These are phyloP conservation scores for Populus tremula DNA, from an alignment of 345 rosid genomes.

Conservation along the genomic window DNA sequence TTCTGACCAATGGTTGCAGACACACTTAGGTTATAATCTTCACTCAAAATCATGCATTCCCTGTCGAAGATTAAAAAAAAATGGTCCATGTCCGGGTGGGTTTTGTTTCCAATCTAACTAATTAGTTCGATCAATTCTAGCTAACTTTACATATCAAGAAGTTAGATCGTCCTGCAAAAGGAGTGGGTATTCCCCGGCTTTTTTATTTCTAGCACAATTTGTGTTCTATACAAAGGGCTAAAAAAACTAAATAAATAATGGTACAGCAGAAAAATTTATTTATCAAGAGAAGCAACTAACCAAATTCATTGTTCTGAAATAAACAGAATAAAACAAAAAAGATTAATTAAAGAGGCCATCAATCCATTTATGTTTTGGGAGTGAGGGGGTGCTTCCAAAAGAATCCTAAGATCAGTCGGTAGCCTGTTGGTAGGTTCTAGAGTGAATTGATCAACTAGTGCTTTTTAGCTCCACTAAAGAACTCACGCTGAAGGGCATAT, in stretches of 20 bases:
- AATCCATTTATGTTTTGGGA: background rate
- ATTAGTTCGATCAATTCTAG: background rate
- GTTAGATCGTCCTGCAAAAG: background rate
- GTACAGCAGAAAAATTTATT: background rate
- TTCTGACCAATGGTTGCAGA: background rate
- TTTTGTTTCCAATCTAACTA: background rate
- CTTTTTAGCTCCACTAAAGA: conserved; percentile 6
- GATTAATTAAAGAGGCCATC: background rate
- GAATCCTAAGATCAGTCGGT: background rate
- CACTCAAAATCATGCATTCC: background rate
- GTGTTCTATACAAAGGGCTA: background rate
- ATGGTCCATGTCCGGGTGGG: background rate
- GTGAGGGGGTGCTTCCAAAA: background rate
- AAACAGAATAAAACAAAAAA: background rate
- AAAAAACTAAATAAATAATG: background rate
- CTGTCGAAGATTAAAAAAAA: background rate
- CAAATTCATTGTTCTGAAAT: background rate
- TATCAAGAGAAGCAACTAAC: background rate
- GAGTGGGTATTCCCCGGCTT: background rate
- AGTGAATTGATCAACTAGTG: background rate
- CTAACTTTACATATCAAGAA: background rate
- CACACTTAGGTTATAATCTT: background rate
- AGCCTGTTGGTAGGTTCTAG: background rate
- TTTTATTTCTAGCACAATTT: background rate
- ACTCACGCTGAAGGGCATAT: conserved; percentile 16